Percentiles rank a stretch among this genome's conserved stretches.
Conservation (phyloP, 1,139 yeast species). For the Blastobotrys raffinosifermentans region DNA sequence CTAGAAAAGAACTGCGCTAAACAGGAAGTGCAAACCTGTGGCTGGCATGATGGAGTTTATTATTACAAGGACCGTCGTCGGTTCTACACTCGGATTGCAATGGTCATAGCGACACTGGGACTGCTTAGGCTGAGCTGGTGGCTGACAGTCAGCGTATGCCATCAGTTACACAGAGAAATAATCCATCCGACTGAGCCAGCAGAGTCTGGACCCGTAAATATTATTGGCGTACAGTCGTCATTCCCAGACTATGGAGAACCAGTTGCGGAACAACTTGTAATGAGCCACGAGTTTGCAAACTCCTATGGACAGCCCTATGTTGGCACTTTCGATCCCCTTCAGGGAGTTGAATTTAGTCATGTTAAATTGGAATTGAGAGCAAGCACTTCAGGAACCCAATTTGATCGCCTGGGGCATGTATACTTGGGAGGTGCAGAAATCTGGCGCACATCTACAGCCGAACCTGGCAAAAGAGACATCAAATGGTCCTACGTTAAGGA, state of each 20-base stretch:
- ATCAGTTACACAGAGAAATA: too few relatives aligned
- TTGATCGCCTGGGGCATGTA: constrained; percentile 68
- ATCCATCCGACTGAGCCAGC: too few relatives aligned
- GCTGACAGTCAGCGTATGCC: too few relatives aligned
- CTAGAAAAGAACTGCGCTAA: too few relatives aligned
- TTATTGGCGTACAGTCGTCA: constrained; percentile 19
- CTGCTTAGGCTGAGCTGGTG: too few relatives aligned
- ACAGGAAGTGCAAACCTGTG: too few relatives aligned
- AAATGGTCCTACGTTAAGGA: constrained; percentile 53
- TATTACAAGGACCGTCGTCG: too few relatives aligned
- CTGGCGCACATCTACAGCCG: constrained; percentile 85
- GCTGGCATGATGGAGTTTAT: too few relatives aligned
- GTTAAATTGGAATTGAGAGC: constrained; percentile 58
- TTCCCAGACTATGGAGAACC: constrained; percentile 29
- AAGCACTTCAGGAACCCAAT: constrained; percentile 61
- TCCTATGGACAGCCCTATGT: constrained; percentile 54
- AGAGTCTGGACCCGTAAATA: constrained; percentile 14
- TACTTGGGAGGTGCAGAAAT: constrained; percentile 60
- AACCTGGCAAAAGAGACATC: constrained; percentile 51
- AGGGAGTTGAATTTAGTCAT: constrained; percentile 44
- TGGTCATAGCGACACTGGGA: too few relatives aligned
- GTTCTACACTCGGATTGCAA: too few relatives aligned
- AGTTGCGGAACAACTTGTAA: constrained; percentile 38
- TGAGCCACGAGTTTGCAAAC: constrained; percentile 47
- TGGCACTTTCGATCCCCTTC: constrained; percentile 39